Percentiles rank a stretch among this genome's conserved stretches.
Conservation (phyloP, 331 rosid genomes). For the Malus hybrid region DNA sequence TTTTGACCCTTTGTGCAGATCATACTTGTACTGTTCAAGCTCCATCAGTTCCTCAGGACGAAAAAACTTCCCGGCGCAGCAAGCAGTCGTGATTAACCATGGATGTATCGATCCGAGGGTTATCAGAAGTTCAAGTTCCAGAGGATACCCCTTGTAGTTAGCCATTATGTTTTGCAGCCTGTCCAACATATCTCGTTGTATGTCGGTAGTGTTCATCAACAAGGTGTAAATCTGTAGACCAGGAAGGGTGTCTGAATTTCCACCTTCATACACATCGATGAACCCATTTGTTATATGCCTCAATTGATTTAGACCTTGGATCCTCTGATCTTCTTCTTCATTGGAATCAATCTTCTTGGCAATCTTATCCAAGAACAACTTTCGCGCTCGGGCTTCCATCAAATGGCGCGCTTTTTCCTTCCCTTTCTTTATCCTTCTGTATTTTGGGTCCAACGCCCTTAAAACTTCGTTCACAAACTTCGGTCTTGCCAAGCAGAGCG, state of each 20-base stretch:
- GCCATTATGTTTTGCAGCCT: conserved; percentile 51
- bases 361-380: conserved; percentile 69
- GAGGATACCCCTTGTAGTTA: conserved; percentile 55
- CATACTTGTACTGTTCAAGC: conserved; percentile 63
- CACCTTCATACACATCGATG: conserved; percentile 87
- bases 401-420: conserved; percentile 34
- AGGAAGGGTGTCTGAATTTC: conserved; percentile 67
- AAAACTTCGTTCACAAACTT: conserved; percentile 69
- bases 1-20: conserved; percentile 69
- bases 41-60: conserved; percentile 30
- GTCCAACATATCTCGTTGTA: conserved; percentile 55
- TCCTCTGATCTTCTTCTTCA: conserved; percentile 50
- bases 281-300: conserved; percentile 68
- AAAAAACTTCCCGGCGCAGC: conserved; percentile 64
- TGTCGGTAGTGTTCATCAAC: conserved; percentile 78
- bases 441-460: conserved; percentile 61
- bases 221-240: conserved; percentile 93
- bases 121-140: conserved; percentile 85
- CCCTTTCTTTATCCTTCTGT: conserved; percentile 40
- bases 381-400: conserved; percentile 72
- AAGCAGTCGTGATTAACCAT: conserved; percentile 71
- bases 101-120: conserved; percentile 98
- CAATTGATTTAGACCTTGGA: conserved; percentile 71
- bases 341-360: conserved; percentile 78
- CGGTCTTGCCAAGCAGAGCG: conserved; percentile 88